Conservation (phyloP, 1,284 basidiomycete genomes). For the Cutaneotrichosporon cyanovorans region DNA sequence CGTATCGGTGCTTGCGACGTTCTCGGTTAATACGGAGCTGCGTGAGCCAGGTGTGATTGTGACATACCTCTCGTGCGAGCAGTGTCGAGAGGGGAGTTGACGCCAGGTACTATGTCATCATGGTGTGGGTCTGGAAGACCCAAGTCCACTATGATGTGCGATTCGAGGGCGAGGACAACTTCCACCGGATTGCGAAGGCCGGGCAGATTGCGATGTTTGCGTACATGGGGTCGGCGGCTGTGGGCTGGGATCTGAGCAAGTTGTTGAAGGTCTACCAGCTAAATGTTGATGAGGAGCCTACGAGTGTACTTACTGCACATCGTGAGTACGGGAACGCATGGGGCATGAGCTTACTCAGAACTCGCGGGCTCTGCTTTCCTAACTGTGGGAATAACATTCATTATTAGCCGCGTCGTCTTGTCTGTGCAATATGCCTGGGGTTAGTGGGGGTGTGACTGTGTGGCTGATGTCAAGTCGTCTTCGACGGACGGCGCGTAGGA, state of each 20-base stretch:
- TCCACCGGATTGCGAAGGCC: constrained; percentile 25
- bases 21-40: not conserved
- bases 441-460: not conserved
- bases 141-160: constrained; percentile 32
- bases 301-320: not conserved
- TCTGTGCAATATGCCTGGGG: constrained; percentile 19
- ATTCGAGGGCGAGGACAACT: constrained; percentile 26
- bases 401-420: constrained; percentile 16
- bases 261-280: too few species aligned
- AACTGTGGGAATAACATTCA: constrained; percentile 22
- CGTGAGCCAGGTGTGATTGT: not conserved
- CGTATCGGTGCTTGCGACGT: not conserved
- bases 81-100: not conserved
- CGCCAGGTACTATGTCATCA: constrained; percentile 21
- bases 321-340: not conserved
- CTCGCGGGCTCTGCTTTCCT: constrained; percentile 7
- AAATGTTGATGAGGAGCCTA: too few species aligned
- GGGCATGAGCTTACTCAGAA: not conserved
- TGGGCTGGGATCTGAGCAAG: constrained; percentile 19
- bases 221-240: constrained; percentile 29
- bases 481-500: not conserved
- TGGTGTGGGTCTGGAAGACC: constrained; percentile 29
- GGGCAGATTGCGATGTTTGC: constrained; percentile 28
- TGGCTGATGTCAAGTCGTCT: not conserved
- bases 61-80: not conserved